Conservation (phyloP, 805 yeast species). For the Saccharomycopsis sp. region DNA sequence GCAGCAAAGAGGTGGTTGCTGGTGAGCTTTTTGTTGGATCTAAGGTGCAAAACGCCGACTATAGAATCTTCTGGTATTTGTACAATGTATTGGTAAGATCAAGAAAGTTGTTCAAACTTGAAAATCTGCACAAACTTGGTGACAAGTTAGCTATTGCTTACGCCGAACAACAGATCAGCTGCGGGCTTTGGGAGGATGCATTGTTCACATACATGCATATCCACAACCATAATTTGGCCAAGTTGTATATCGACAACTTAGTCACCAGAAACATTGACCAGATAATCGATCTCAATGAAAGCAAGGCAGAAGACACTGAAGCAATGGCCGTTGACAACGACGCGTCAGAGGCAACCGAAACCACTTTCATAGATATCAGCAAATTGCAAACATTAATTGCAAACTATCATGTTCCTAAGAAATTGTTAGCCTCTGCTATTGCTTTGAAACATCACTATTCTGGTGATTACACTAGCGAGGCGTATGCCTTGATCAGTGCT, state of each 20-base stretch:
- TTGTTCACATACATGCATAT: slow-evolving; percentile 58
- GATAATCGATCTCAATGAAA: slow-evolving; percentile 23
- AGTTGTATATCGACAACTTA: slow-evolving; percentile 30
- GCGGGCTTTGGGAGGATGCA: slow-evolving; percentile 51
- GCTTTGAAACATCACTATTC: slow-evolving; percentile 47
- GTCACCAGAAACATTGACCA: slow-evolving; percentile 22
- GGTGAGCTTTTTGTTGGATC: slow-evolving; percentile 17
- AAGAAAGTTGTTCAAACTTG: slow-evolving; percentile 25
- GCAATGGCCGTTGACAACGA: neutral
- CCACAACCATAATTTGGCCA: slow-evolving; percentile 38
- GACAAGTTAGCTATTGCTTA: slow-evolving; percentile 37
- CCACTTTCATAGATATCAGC: neutral
- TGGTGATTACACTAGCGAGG: slow-evolving; percentile 53
- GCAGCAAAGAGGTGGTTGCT: slow-evolving; percentile 20
- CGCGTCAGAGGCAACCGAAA: neutral
- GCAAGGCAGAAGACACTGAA: slow-evolving; percentile 20
- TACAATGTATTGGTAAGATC: slow-evolving; percentile 35
- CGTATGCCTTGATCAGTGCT: slow-evolving; percentile 56
- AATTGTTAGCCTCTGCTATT: slow-evolving; percentile 46
- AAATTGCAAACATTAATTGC: neutral
- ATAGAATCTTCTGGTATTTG: slow-evolving; percentile 46
- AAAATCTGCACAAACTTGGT: slow-evolving; percentile 24
- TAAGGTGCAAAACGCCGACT: slow-evolving; percentile 26
- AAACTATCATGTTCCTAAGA: slow-evolving; percentile 37
- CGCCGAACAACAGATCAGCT: slow-evolving; percentile 44